phyloP scores from a whole-genome alignment of 768 basidiomycete genomes.

The Suillus decipiens region DNA sequence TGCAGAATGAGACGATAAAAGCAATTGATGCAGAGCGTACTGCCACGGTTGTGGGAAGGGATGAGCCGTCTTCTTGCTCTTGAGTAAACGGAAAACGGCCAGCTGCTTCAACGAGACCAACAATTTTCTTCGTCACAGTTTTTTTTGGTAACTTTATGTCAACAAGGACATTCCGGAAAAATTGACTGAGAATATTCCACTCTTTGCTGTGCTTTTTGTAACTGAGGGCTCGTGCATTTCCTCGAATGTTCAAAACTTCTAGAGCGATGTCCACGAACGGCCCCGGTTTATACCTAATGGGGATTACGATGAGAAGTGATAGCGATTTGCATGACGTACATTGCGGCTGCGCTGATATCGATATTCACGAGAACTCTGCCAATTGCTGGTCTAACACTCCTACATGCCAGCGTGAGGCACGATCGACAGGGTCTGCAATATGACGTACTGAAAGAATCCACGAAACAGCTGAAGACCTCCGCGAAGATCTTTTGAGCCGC shows the following conservation, averaged over 20 bases:
- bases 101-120: conserved; percentile 38
- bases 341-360: conserved; percentile 45
- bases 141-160: conserved; percentile 16
- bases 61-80: conserved; percentile 4
- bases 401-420: conserved; percentile 17
- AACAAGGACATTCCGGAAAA: conserved; percentile 40
- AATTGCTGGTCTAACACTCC: conserved; percentile 48
- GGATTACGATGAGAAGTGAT: neutral
- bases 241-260: conserved; percentile 31
- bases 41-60: conserved; percentile 34
- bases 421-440: neutral
- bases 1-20: neutral
- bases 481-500: conserved; percentile 29
- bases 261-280: conserved; percentile 35
- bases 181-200: conserved; percentile 38
- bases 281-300: conserved; percentile 30
- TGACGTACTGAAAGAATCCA: conserved; percentile 51
- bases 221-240: conserved; percentile 23
- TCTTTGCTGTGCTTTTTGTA: conserved; percentile 21
- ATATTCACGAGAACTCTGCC: conserved; percentile 47
- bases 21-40: neutral
- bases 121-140: conserved; percentile 38
- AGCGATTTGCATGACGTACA: conserved; percentile 34
- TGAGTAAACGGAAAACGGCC: conserved; percentile 43
- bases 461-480: conserved; percentile 45